Evolutionary conservation across 805 yeast genomes (phyloP).

Genomic region (Candida verbasci): DNA sequence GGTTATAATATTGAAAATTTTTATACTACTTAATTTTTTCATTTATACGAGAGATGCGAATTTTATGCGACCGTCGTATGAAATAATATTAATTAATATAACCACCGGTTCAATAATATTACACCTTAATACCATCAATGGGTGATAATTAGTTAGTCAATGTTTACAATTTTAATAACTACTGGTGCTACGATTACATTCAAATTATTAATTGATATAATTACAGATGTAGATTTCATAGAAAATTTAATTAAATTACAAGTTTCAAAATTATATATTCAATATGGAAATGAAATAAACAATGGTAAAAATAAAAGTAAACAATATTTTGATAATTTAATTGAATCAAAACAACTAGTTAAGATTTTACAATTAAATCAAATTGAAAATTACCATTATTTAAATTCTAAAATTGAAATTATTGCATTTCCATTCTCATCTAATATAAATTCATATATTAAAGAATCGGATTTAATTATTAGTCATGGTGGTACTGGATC

Average conservation of each 20-base stretch:
- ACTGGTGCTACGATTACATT: constrained; percentile 94
- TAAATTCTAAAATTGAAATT: constrained; percentile 10
- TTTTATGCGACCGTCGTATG: too few relatives aligned
- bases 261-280: constrained; percentile 24
- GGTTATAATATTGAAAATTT: constrained; percentile 1
- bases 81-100: too few relatives aligned
- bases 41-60: too few relatives aligned
- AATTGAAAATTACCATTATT: background rate
- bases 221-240: constrained; percentile 34
- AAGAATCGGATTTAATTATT: constrained; percentile 54
- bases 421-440: constrained; percentile 25
- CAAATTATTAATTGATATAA: constrained; percentile 46
- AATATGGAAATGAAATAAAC: constrained; percentile 31
- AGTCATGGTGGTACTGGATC: constrained; percentile 95
- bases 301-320: constrained; percentile 19
- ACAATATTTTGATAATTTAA: constrained; percentile 15
- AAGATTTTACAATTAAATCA: background rate
- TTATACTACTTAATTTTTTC: too few relatives aligned
- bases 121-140: too few relatives aligned
- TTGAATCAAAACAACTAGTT: constrained; percentile 11
- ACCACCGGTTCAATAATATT: too few relatives aligned
- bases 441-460: constrained; percentile 34
- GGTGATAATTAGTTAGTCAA: too few relatives aligned
- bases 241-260: constrained; percentile 28
- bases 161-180: constrained; percentile 48